Percentiles rank a stretch among this genome's conserved stretches.
Conservation (phyloP, 2,329 filamentous ascomycete genomes). For the Pyrenochaeta sp. region DNA sequence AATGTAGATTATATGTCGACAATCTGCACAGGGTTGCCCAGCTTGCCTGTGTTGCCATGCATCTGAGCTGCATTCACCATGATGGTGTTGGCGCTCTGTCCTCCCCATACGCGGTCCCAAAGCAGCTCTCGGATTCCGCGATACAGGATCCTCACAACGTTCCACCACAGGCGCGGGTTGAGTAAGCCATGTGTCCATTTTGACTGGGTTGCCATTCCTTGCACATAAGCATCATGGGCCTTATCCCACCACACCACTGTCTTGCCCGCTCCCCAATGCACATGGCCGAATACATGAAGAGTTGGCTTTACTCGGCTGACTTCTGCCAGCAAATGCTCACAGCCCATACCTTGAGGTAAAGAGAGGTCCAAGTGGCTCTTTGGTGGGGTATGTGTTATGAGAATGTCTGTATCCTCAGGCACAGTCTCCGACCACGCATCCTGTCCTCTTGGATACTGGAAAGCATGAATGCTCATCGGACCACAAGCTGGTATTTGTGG, state of each 20-base stretch:
- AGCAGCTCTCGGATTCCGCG: conserved; percentile 65
- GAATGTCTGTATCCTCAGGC: conserved; percentile 75
- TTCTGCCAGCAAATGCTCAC: conserved; percentile 74
- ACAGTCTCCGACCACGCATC: conserved; percentile 78
- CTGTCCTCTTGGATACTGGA: conserved; percentile 72
- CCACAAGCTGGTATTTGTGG: conserved; percentile 82
- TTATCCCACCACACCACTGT: conserved; percentile 79
- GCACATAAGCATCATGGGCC: conserved; percentile 75
- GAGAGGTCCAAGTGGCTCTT: conserved; percentile 73
- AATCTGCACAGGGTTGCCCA: conserved; percentile 58
- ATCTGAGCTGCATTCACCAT: conserved; percentile 70
- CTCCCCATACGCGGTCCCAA: conserved; percentile 68
- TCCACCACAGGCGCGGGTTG: conserved; percentile 58
- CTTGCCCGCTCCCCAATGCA: conserved; percentile 77
- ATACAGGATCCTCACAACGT: conserved; percentile 59
- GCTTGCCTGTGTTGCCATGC: conserved; percentile 56
- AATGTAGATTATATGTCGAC: conserved; percentile 48
- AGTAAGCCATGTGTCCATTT: conserved; percentile 50
- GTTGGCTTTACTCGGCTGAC: conserved; percentile 76
- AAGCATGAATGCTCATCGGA: conserved; percentile 72
- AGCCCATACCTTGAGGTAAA: conserved; percentile 70
- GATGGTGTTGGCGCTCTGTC: conserved; percentile 58
- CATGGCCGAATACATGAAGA: conserved; percentile 85
- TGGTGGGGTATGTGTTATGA: conserved; percentile 84
- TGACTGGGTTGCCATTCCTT: conserved; percentile 59